These are phyloP conservation scores for Apiotrichum sp. DNA, from an alignment of 1,284 basidiomycete species.

Conservation along the genomic window DNA sequence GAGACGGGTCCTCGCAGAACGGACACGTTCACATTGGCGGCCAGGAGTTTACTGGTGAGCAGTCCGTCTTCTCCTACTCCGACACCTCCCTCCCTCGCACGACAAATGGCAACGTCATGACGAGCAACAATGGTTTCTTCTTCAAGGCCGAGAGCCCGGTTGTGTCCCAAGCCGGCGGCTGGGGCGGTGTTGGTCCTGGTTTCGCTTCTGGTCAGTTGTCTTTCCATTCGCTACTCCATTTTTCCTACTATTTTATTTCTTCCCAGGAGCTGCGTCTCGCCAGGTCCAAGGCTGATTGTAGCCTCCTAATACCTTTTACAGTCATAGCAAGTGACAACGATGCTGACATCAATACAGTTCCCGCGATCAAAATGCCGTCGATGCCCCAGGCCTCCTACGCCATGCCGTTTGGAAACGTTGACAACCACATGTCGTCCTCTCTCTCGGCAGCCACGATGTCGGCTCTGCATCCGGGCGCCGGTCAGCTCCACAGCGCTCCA, in stretches of 20 bases:
- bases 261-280: slow-evolving; percentile 1
- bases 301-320: too few species aligned
- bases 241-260: slow-evolving; percentile 14
- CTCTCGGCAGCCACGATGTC: slow-evolving; percentile 7
- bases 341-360: slow-evolving; percentile 30
- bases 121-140: slow-evolving; percentile 9
- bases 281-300: not conserved
- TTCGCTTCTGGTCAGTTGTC: slow-evolving; percentile 28
- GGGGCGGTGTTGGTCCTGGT: slow-evolving; percentile 22
- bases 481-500: slow-evolving; percentile 33
- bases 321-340: slow-evolving; percentile 13
- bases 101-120: slow-evolving; percentile 14
- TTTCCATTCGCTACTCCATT: slow-evolving; percentile 18
- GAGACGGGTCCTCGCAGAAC: slow-evolving; percentile 1
- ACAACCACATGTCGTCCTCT: slow-evolving; percentile 8
- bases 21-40: slow-evolving; percentile 4
- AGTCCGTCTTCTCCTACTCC: slow-evolving; percentile 15
- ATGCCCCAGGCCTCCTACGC: slow-evolving; percentile 10
- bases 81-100: slow-evolving; percentile 15
- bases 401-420: slow-evolving; percentile 25
- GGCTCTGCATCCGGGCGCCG: not conserved
- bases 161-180: slow-evolving; percentile 4
- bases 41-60: slow-evolving; percentile 2
- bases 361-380: slow-evolving; percentile 23
- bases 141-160: slow-evolving; percentile 11